Evolutionary conservation across 2,329 filamentous ascomycete species (phyloP), one percentile per base, ranked within the genome.

Genomic region (Exophiala oligosperma): DNA sequence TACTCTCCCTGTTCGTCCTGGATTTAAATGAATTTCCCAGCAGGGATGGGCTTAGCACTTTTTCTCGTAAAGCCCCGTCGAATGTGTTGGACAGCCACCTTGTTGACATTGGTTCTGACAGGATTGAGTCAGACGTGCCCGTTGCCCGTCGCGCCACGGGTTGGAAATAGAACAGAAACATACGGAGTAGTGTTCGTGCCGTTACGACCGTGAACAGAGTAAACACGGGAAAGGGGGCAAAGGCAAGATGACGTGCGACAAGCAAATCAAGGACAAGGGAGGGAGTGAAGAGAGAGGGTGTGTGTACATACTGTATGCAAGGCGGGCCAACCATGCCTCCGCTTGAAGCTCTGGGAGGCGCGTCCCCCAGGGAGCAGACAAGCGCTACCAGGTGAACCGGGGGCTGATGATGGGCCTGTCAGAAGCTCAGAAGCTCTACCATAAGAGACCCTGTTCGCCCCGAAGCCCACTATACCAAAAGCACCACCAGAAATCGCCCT

Each of bases 81-180:
- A 52, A 46, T 46, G 54, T 56, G 54, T 43, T 56, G 54, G 54
- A 48, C 54, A 51, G 54, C 54, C 51, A 53, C 23, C n/a, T 35
- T 43, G 40, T 43, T 43, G 40, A 17, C 40, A 35, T 9, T 35
- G 6, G 9, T 35, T 35, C 17, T 35, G 17, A 11, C 49, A 56
- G 40, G 40, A 43, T 43, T 43, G n/a, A 43, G 40, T 43, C 40
- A 43, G 40, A 43, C 21, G 14, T 43, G 40, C 40, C 40, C 40
- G 40, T 23, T n/a, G 14, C 40, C 40, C n/a, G 40, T 43, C 11
- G 32, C 32, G 48, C 40, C 48, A 35, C 51, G 50, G 40, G 43
- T 37, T 38, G 28, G 44, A 56, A 56, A 50, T 50, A 49, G 46
- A 56, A 48, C 40, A 56, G 32, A 17, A 17, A 17, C 17, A 17